A percentile compares a stretch with the other conserved stretches of the same genome.
These are phyloP conservation scores for Eragrostis curvula DNA, from an alignment of 176 grass and related monocot species.

Conservation along the genomic window DNA sequence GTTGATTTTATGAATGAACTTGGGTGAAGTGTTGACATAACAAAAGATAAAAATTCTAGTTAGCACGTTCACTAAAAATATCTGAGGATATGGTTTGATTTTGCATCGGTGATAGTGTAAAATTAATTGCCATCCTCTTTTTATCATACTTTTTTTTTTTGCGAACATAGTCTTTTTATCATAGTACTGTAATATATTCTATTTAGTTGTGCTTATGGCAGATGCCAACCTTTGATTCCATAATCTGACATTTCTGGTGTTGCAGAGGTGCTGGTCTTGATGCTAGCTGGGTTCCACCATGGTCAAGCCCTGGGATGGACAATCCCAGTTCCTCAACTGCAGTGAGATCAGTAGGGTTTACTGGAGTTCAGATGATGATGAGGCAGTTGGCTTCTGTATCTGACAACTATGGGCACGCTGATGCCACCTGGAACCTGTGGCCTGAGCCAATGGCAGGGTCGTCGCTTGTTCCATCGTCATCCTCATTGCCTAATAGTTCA, in stretches of 20 bases:
- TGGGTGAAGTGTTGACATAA: not conserved
- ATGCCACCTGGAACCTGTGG: slow-evolving; percentile 72
- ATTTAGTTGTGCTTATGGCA: slow-evolving; percentile 9
- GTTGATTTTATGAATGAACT: not conserved
- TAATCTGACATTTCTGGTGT: slow-evolving; percentile 37
- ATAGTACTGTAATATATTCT: not conserved
- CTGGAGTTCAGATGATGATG: slow-evolving; percentile 99
- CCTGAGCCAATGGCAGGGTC: slow-evolving; percentile 51
- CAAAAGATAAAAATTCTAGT: slow-evolving; percentile 7
- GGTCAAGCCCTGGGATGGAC: slow-evolving; percentile 65
- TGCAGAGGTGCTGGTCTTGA: slow-evolving; percentile 80
- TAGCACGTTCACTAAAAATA: slow-evolving; percentile 17
- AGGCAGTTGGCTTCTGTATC: slow-evolving; percentile 85
- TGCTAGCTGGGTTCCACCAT: slow-evolving; percentile 75
- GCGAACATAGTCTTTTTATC: not conserved
- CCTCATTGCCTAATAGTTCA: slow-evolving; percentile 51
- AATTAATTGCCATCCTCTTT: not conserved
- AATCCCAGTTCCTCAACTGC: slow-evolving; percentile 78
- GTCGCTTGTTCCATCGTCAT: slow-evolving; percentile 60
- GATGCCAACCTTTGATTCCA: slow-evolving; percentile 22
- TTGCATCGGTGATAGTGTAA: slow-evolving; percentile 1
- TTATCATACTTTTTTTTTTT: not conserved
- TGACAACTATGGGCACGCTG: slow-evolving; percentile 66
- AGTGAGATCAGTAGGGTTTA: slow-evolving; percentile 74
- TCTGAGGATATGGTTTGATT: not conserved